A percentile compares a stretch with the other conserved stretches of the same genome.
Conservation (phyloP, 2,329 filamentous ascomycete genomes). For the Hirsutella rhossiliensis region DNA sequence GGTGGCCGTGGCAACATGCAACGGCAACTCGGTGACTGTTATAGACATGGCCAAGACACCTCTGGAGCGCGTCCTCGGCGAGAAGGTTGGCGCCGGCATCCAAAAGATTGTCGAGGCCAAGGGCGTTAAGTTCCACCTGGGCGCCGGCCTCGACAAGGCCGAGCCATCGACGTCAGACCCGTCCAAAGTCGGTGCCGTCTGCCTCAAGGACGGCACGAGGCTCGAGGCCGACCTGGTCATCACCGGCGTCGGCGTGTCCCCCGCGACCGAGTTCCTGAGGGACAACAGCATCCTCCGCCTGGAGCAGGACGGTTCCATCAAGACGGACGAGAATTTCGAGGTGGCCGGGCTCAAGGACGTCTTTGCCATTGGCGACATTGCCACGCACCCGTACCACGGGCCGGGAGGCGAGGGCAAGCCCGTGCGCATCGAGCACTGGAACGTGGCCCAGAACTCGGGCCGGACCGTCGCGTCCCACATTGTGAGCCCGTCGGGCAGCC, state of each 20-base stretch:
- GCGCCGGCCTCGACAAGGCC: constrained; percentile 71
- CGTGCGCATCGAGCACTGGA: constrained; percentile 94
- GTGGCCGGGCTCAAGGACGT: constrained; percentile 70
- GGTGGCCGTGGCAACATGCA: constrained; percentile 70
- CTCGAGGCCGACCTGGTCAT: constrained; percentile 85
- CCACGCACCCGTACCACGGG: constrained; percentile 86
- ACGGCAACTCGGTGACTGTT: constrained; percentile 74
- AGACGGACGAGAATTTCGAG: constrained; percentile 67
- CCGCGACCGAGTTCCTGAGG: constrained; percentile 72
- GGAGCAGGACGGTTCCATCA: constrained; percentile 74
- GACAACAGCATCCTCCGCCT: constrained; percentile 59
- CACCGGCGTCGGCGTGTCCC: constrained; percentile 78
- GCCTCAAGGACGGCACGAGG: constrained; percentile 74
- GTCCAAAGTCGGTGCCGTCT: constrained; percentile 65
- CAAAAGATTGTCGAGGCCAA: constrained; percentile 69
- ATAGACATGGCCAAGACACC: constrained; percentile 82
- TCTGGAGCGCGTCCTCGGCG: constrained; percentile 76
- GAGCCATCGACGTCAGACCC: constrained; percentile 55
- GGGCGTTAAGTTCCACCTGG: constrained; percentile 80
- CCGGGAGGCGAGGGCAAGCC: constrained; percentile 65
- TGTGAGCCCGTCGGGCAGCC: constrained; percentile 43
- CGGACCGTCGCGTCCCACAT: constrained; percentile 71
- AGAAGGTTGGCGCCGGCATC: constrained; percentile 68
- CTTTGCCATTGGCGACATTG: constrained; percentile 90
- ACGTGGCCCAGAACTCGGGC: constrained; percentile 89